These are phyloP conservation scores for Eucalyptus grandis DNA, from an alignment of 345 rosid species.

Conservation along the genomic window DNA sequence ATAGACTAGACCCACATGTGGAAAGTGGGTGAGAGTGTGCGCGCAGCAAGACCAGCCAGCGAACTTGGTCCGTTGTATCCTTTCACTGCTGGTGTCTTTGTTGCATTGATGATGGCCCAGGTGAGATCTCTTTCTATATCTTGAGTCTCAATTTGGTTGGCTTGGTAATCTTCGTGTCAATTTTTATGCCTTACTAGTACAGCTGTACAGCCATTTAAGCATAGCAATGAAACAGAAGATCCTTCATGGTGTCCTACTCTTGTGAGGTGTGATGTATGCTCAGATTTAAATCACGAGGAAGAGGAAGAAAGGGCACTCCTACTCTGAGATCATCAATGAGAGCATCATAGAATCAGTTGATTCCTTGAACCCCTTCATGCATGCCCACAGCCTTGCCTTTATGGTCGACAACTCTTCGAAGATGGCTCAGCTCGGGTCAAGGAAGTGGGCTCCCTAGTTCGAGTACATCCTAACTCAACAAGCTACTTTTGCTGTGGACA, in stretches of 20 bases:
- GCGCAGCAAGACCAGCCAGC: not conserved
- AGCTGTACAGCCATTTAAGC: not conserved
- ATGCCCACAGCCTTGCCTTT: slow-evolving; percentile 78
- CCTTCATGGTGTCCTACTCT: not conserved
- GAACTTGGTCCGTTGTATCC: not conserved
- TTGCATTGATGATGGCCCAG: slow-evolving; percentile 9
- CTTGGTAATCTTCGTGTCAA: not conserved
- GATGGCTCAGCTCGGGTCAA: slow-evolving; percentile 78
- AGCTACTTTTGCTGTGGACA: slow-evolving; percentile 58
- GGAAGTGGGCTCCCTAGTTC: slow-evolving; percentile 70
- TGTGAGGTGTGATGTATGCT: not conserved
- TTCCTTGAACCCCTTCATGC: slow-evolving; percentile 87
- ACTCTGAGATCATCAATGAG: slow-evolving; percentile 84
- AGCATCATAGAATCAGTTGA: slow-evolving; percentile 84
- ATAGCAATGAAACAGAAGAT: not conserved
- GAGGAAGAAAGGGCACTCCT: slow-evolving; percentile 83
- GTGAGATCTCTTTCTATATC: slow-evolving; percentile 5
- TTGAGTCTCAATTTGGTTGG: not conserved
- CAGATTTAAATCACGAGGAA: slow-evolving; percentile 80
- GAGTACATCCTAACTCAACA: slow-evolving; percentile 25
- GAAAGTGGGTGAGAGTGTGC: not conserved
- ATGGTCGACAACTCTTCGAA: slow-evolving; percentile 92
- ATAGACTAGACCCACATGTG: slow-evolving; percentile 67
- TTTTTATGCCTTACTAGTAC: not conserved
- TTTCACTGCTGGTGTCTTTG: not conserved